These are phyloP conservation scores for Lentinus brumalis DNA, from an alignment of 768 basidiomycete genomes.

Conservation along the genomic window DNA sequence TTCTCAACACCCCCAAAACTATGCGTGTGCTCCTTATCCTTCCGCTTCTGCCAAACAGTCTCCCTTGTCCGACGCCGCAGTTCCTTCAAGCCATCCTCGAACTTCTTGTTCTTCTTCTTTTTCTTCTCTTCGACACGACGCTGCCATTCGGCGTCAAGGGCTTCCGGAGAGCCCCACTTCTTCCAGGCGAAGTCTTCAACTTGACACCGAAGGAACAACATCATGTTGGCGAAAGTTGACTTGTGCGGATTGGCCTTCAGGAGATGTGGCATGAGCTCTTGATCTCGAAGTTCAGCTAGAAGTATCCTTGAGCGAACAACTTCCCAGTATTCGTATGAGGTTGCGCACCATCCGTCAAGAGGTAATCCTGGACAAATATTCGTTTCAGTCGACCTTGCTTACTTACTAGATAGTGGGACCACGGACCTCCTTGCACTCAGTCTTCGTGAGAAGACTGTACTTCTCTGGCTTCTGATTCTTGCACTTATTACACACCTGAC, in stretches of 20 bases:
- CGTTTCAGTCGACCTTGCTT: too few species aligned
- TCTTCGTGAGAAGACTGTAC: conserved; percentile 95
- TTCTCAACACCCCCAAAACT: conserved; percentile 65
- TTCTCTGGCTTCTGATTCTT: conserved; percentile 89
- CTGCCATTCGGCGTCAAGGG: conserved; percentile 86
- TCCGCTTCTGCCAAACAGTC: conserved; percentile 84
- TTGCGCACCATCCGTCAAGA: conserved; percentile 84
- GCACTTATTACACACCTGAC: conserved; percentile 86
- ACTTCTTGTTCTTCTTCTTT: conserved; percentile 91
- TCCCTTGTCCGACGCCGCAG: conserved; percentile 83
- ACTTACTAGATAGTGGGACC: not conserved
- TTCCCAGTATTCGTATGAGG: not conserved
- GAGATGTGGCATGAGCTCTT: conserved; percentile 89
- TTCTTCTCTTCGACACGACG: conserved; percentile 78
- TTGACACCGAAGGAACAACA: conserved; percentile 92
- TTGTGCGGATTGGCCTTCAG: conserved; percentile 95
- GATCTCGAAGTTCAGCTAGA: conserved; percentile 90
- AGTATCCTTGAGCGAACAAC: not conserved
- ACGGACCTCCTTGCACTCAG: conserved; percentile 92
- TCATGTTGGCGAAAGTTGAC: conserved; percentile 97
- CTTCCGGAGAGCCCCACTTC: conserved; percentile 96
- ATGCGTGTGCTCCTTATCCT: conserved; percentile 89
- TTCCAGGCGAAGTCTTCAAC: conserved; percentile 97
- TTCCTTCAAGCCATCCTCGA: conserved; percentile 87
- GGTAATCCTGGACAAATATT: conserved; percentile 69